Evolutionary conservation across 768 basidiomycete genomes (phyloP).

Genomic region (Tricholoma sp.): DNA sequence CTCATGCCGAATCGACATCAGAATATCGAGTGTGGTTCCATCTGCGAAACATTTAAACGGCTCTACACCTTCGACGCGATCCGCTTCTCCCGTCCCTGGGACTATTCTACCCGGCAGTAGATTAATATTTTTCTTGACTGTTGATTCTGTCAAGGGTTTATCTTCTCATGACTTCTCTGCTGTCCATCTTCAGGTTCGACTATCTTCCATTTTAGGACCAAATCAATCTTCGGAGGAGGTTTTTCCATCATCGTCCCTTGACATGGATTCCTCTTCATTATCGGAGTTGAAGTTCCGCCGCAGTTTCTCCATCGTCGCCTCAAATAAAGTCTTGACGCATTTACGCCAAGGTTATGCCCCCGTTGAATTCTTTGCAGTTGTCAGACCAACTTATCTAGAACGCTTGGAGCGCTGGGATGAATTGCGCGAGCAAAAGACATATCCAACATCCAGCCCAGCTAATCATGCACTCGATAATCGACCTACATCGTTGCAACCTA

Average conservation of each 20-base stretch:
- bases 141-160: constrained; percentile 86
- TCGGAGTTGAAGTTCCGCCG: constrained; percentile 83
- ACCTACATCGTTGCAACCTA: constrained; percentile 49
- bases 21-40: constrained; percentile 65
- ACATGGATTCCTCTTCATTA: constrained; percentile 65
- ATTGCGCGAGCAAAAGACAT: constrained; percentile 70
- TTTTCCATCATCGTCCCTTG: constrained; percentile 68
- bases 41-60: constrained; percentile 55
- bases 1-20: constrained; percentile 84
- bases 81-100: constrained; percentile 70
- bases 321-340: constrained; percentile 67
- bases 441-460: constrained; percentile 30
- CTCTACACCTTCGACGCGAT: constrained; percentile 64
- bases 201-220: constrained; percentile 82
- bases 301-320: constrained; percentile 73
- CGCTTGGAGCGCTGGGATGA: constrained; percentile 93
- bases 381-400: constrained; percentile 79
- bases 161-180: constrained; percentile 86
- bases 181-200: constrained; percentile 81
- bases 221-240: constrained; percentile 72
- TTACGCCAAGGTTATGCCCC: constrained; percentile 75
- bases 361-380: constrained; percentile 86
- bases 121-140: constrained; percentile 76
- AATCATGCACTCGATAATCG: constrained; percentile 34
- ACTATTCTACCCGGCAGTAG: constrained; percentile 72